A percentile compares a stretch with the other conserved stretches of the same genome.
Conservation (phyloP, 345 rosid genomes). For the Acer saccharum region DNA sequence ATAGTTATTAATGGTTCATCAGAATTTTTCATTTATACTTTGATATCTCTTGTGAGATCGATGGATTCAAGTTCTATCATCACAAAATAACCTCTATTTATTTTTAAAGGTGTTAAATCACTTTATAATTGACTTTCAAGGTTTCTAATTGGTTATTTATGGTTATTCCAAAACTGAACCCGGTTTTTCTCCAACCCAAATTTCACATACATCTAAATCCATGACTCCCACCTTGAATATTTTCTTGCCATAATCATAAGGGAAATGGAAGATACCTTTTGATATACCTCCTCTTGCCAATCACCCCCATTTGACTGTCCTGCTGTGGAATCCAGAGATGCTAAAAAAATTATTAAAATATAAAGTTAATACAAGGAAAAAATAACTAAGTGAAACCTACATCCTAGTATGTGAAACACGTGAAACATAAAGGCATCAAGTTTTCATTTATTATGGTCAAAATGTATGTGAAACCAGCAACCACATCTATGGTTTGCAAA, state of each 20-base stretch:
- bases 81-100: not conserved
- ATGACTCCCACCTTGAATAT: not conserved
- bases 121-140: not conserved
- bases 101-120: not conserved
- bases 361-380: not conserved
- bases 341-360: constrained; percentile 43
- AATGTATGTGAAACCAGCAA: not conserved
- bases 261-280: constrained; percentile 55
- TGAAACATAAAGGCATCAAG: not conserved
- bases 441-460: not conserved
- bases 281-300: constrained; percentile 92
- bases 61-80: not conserved
- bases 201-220: not conserved
- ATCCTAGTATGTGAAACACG: not conserved
- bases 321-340: constrained; percentile 72
- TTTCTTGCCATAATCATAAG: not conserved
- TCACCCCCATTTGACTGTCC: constrained; percentile 70
- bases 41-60: constrained; percentile 5
- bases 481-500: not conserved
- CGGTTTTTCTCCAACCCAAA: not conserved
- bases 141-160: constrained; percentile 1
- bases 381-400: not conserved
- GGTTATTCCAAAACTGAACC: not conserved
- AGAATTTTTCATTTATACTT: not conserved
- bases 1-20: not conserved